Base-by-base conservation (phyloP, 2,329 filamentous ascomycete genomes). In the Emergomyces orientalis region DNA sequence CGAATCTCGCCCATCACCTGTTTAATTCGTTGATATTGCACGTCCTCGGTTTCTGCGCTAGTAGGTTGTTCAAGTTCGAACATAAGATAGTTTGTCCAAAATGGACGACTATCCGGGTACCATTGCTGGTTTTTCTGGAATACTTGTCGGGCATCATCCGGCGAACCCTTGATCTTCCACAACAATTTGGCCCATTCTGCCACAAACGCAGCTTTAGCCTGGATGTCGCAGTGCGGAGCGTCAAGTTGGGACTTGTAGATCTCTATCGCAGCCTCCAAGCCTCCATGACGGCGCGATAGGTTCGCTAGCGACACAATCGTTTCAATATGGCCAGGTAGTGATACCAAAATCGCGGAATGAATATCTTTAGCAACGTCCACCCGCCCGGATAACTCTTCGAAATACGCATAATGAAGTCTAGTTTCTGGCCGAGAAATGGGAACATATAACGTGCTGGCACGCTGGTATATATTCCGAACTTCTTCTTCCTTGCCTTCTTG, bases 261-360 rank as follows among this genome's bases (percentile, higher is more conserved):
- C 62, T 88, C 85, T 62, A 97, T 89, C 1, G 93, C 93, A 0
- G 90, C 88, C 39, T 96, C 90, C 3, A 95, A 81, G 6, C 90
- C 91, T 60, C 84, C 84, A 69, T 96, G 90, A 39, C 94, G 88
- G 67, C 92, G 88, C 73, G 90, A 86, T 47, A 96, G 79, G 67
- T 96, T 94, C 41, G 91, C 92, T 81, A 91, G 86, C 0, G 92
- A 94, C 11, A 93, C 80, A 66, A 97, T 90, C 1, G 90, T 91
- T 74, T 97, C 91, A 56, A 96, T 83, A 67, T 93, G 90, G 67
- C 89, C 88, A 0, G 93, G 91, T 19, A 96, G 78, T 63, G 83
- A 82, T 67, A 86, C 79, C 39, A 97, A 80, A 61, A 99, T 88
- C 1, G 90, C 87, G 57, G 88, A 83, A 71, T 97, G 90, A 62